Percentiles rank a stretch among this genome's conserved stretches.
phyloP scores from a whole-genome alignment of 768 basidiomycete species.

The Trametes elegans region DNA sequence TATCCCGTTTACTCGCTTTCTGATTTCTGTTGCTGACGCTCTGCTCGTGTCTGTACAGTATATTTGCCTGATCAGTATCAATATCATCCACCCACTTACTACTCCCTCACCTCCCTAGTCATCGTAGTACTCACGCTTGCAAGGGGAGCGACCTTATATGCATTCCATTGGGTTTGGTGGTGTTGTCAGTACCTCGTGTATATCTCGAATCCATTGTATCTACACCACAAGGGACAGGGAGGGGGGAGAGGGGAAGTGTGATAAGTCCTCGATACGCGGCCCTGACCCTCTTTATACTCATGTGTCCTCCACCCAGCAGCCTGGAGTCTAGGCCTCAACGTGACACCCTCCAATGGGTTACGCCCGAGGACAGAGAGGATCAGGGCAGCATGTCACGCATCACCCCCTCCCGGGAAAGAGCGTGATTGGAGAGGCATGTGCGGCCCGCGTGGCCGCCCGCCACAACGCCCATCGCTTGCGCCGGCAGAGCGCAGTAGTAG shows the following conservation, averaged over 20 bases:
- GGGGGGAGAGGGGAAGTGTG: not conserved
- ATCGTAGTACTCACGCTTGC: not conserved
- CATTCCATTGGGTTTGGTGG: conserved; percentile 13
- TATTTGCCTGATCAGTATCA: conserved; percentile 7
- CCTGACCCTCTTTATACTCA: not conserved
- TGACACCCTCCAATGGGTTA: not conserved
- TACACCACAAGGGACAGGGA: not conserved
- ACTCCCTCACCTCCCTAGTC: conserved; percentile 6
- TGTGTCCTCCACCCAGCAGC: not conserved
- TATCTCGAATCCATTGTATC: conserved; percentile 2
- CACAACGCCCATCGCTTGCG: not conserved
- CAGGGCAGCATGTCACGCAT: conserved; percentile 2
- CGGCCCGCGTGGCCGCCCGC: not conserved
- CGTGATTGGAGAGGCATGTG: too few relatives aligned
- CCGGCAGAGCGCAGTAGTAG: too few relatives aligned
- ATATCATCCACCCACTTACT: not conserved
- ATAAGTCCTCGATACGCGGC: not conserved
- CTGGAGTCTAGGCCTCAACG: conserved; percentile 6
- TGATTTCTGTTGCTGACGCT: conserved; percentile 3
- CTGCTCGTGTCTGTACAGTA: conserved; percentile 11
- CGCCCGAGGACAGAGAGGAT: not conserved
- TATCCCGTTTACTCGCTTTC: not conserved
- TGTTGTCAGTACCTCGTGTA: conserved; percentile 6
- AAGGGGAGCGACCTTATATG: not conserved
- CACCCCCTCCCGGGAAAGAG: too few relatives aligned